These are phyloP conservation scores for Aurifilum marmelostoma DNA, from an alignment of 2,329 filamentous ascomycete genomes.

Conservation along the genomic window DNA sequence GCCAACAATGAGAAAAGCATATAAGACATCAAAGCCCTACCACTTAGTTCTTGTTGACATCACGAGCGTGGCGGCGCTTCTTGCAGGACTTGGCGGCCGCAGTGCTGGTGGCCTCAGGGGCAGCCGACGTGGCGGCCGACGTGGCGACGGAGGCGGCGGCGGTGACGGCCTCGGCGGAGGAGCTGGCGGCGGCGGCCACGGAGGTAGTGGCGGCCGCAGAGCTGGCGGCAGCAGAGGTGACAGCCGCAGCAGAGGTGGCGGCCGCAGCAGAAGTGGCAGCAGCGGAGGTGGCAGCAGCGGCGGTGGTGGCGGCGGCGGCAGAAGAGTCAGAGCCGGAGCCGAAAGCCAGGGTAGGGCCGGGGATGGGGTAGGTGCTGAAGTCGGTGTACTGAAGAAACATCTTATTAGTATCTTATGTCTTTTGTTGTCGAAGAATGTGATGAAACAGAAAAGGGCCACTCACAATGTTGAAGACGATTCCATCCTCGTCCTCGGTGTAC, in stretches of 20 bases:
- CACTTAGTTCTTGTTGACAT: not conserved
- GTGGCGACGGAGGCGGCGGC: slow-evolving; percentile 28
- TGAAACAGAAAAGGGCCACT: not conserved
- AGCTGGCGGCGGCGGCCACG: slow-evolving; percentile 11
- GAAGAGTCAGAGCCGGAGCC: not conserved
- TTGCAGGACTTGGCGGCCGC: slow-evolving; percentile 12
- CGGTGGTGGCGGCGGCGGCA: not conserved
- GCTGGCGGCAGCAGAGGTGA: not conserved
- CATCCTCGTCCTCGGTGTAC: slow-evolving; percentile 33
- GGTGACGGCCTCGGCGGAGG: slow-evolving; percentile 24
- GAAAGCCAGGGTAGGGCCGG: slow-evolving; percentile 34
- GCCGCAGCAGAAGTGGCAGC: not conserved
- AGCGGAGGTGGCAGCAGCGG: not conserved
- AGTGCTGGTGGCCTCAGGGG: not conserved
- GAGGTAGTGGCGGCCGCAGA: slow-evolving; percentile 29
- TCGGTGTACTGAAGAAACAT: slow-evolving; percentile 27
- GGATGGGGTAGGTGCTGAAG: slow-evolving; percentile 34
- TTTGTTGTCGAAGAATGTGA: no score
- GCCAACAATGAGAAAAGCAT: not conserved
- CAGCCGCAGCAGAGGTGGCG: not conserved
- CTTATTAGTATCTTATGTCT: not conserved
- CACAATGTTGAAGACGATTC: slow-evolving; percentile 36
- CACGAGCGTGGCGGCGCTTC: slow-evolving; percentile 18
- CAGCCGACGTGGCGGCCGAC: slow-evolving; percentile 27
- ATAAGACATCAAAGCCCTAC: not conserved